These are phyloP conservation scores for Eurotiales sp. DNA, from an alignment of 2,329 filamentous ascomycete species.

Conservation along the genomic window DNA sequence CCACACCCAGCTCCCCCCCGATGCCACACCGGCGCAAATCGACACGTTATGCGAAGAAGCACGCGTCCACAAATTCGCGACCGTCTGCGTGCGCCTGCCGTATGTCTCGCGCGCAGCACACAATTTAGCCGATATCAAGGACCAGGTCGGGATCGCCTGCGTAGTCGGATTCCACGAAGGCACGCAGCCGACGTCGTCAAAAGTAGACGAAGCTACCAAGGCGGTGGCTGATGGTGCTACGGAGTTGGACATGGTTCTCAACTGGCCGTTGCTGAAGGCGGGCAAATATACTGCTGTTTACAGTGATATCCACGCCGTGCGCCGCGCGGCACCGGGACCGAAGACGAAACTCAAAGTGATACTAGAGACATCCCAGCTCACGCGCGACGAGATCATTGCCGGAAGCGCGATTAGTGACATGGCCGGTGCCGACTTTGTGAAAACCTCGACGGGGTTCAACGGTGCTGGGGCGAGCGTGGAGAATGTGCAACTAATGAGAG, in stretches of 20 bases:
- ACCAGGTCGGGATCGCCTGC: slow-evolving; percentile 50
- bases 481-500: slow-evolving; percentile 53
- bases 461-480: slow-evolving; percentile 52
- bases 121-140: slow-evolving; percentile 42
- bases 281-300: slow-evolving; percentile 49
- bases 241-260: slow-evolving; percentile 59
- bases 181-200: slow-evolving; percentile 49
- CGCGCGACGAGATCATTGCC: slow-evolving; percentile 48
- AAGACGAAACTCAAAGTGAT: slow-evolving; percentile 54
- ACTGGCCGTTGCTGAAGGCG: slow-evolving; percentile 47
- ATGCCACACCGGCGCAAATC: slow-evolving; percentile 47
- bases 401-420: slow-evolving; percentile 50
- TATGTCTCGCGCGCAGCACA: slow-evolving; percentile 50
- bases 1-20: slow-evolving; percentile 39
- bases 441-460: slow-evolving; percentile 59
- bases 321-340: slow-evolving; percentile 39
- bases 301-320: slow-evolving; percentile 51
- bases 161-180: slow-evolving; percentile 61
- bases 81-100: slow-evolving; percentile 56
- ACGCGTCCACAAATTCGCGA: slow-evolving; percentile 37
- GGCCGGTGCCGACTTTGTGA: slow-evolving; percentile 57
- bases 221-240: slow-evolving; percentile 50
- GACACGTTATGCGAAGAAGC: slow-evolving; percentile 56
- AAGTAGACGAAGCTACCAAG: slow-evolving; percentile 49
- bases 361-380: slow-evolving; percentile 55